These are phyloP conservation scores for Orbilia blumenaviensis DNA, from an alignment of 2,329 filamentous ascomycete genomes.

Conservation along the genomic window DNA sequence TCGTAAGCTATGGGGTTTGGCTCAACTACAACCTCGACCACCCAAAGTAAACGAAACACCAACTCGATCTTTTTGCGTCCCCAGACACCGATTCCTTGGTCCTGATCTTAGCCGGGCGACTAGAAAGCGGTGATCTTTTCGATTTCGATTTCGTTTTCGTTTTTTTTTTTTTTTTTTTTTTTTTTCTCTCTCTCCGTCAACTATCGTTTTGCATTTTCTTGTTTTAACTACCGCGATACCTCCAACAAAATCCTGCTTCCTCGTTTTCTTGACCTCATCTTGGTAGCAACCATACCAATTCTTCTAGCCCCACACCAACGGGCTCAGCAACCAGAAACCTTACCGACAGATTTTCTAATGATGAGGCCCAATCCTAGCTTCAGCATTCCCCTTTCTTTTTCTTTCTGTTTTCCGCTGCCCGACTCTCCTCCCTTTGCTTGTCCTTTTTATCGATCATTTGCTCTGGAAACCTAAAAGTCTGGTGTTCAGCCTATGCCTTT, in stretches of 20 bases:
- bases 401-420: not conserved
- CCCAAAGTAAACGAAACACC: not conserved
- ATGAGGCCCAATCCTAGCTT: not conserved
- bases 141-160: too few relatives aligned
- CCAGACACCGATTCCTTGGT: too few relatives aligned
- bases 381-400: not conserved
- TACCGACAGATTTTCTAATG: not conserved
- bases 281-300: not conserved
- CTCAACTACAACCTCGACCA: not conserved
- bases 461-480: conserved; percentile 38
- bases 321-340: not conserved
- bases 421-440: too few relatives aligned
- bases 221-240: not conserved
- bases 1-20: not conserved
- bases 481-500: conserved; percentile 27
- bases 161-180: too few relatives aligned
- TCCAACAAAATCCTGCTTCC: not conserved
- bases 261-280: not conserved
- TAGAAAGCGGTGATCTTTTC: not conserved
- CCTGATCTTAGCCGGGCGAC: not conserved
- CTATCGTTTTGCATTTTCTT: not conserved
- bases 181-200: not conserved
- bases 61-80: not conserved
- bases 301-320: not conserved
- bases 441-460: not conserved